Evolutionary conservation across 2,329 filamentous ascomycete genomes (phyloP).

Genomic region (Alternaria atra): DNA sequence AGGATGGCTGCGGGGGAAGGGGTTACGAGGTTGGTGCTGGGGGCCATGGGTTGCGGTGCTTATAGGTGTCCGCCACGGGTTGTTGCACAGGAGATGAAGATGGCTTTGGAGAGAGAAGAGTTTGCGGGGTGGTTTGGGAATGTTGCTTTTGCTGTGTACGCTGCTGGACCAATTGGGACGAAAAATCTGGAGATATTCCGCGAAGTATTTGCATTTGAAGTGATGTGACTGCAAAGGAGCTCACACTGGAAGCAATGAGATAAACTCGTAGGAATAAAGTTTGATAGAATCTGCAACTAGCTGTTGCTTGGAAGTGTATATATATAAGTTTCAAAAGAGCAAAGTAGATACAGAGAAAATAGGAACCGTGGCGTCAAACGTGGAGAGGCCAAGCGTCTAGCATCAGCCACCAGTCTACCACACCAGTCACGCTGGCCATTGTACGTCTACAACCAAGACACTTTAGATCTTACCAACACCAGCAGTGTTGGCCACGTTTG

Average conservation of each 20-base stretch:
- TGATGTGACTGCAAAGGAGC: background rate
- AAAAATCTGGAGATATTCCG: slow-evolving; percentile 18
- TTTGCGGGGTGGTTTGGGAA: slow-evolving; percentile 34
- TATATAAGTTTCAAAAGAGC: background rate
- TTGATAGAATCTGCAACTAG: background rate
- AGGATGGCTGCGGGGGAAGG: slow-evolving; percentile 27
- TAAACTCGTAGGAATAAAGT: background rate
- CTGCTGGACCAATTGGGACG: slow-evolving; percentile 19
- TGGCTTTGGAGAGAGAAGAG: slow-evolving; percentile 20
- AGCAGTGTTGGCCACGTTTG: slow-evolving; percentile 13
- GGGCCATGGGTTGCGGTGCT: slow-evolving; percentile 37
- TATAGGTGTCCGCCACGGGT: slow-evolving; percentile 29
- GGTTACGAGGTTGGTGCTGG: slow-evolving; percentile 30
- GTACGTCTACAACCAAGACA: background rate
- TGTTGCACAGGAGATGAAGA: slow-evolving; percentile 31
- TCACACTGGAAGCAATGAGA: too few relatives aligned
- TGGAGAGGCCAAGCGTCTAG: background rate
- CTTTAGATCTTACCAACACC: slow-evolving; percentile 24
- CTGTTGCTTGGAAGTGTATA: background rate
- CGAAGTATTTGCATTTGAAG: background rate
- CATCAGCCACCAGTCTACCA: background rate
- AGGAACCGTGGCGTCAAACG: background rate
- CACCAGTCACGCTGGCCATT: background rate
- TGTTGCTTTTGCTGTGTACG: slow-evolving; percentile 30
- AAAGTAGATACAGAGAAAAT: background rate